These are phyloP conservation scores for Alternaria sp. DNA, from an alignment of 2,329 filamentous ascomycete genomes.

Conservation along the genomic window DNA sequence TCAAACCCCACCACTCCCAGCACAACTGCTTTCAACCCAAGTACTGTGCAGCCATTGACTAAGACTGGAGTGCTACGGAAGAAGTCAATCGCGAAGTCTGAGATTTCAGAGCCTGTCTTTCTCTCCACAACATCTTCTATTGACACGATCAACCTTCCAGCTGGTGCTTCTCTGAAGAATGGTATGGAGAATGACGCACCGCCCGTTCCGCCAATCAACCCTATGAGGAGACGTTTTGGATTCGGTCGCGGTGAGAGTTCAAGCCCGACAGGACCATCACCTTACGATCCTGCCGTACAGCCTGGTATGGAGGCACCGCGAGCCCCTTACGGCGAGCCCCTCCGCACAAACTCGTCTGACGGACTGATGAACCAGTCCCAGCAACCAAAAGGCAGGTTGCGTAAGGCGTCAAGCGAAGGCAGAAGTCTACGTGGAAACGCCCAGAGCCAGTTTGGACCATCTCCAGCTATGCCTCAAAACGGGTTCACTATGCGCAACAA, in stretches of 20 bases:
- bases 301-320: constrained; percentile 42
- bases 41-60: constrained; percentile 37
- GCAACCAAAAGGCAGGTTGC: constrained; percentile 51
- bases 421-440: constrained; percentile 57
- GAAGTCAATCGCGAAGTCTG: constrained; percentile 66
- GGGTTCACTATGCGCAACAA: constrained; percentile 38
- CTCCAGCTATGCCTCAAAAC: constrained; percentile 40
- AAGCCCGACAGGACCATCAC: constrained; percentile 18
- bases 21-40: constrained; percentile 43
- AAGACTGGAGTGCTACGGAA: constrained; percentile 56
- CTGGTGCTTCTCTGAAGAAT: constrained; percentile 63
- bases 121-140: constrained; percentile 65
- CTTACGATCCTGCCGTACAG: constrained; percentile 51
- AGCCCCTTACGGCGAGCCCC: constrained; percentile 41
- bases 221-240: constrained; percentile 62
- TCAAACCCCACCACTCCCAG: constrained; percentile 56
- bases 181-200: constrained; percentile 51
- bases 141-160: constrained; percentile 65
- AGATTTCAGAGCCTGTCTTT: constrained; percentile 68
- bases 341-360: constrained; percentile 56
- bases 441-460: constrained; percentile 32
- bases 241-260: constrained; percentile 51
- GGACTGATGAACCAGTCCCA: constrained; percentile 48
- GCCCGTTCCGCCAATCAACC: constrained; percentile 67
- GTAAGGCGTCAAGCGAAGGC: constrained; percentile 61